A percentile compares a stretch with the other conserved stretches of the same genome.
These are phyloP conservation scores for grape (Vitis vinifera) DNA, from an alignment of 164 flowering plant species.

Conservation along the genomic window DNA sequence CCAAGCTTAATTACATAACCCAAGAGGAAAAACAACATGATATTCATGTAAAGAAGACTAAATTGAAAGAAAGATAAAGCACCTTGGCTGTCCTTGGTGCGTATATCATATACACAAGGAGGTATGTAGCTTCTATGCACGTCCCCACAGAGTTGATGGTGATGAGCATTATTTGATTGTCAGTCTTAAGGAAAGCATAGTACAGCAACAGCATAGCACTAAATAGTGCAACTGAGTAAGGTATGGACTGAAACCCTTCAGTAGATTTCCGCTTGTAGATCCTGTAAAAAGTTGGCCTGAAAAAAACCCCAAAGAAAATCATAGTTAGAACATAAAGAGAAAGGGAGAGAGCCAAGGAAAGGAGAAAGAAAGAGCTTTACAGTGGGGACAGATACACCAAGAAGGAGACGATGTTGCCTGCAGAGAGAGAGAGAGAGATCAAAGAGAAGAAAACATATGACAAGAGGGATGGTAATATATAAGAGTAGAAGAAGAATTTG, in stretches of 20 bases:
- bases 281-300: slow-evolving; percentile 73
- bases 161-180: slow-evolving; percentile 42
- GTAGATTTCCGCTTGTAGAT: slow-evolving; percentile 70
- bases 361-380: slow-evolving; percentile 32
- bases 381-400: slow-evolving; percentile 70
- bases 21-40: neutral
- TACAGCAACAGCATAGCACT: slow-evolving; percentile 65
- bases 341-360: slow-evolving; percentile 10
- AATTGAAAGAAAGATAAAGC: neutral
- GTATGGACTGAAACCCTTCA: slow-evolving; percentile 71
- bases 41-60: neutral
- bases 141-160: slow-evolving; percentile 60
- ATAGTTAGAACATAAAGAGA: neutral
- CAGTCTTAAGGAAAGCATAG: slow-evolving; percentile 55
- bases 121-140: slow-evolving; percentile 48
- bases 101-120: slow-evolving; percentile 52
- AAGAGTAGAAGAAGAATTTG: neutral
- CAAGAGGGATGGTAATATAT: too few species aligned
- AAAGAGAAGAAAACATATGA: neutral
- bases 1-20: neutral
- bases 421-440: neutral
- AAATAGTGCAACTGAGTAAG: slow-evolving; percentile 73
- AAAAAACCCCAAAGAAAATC: neutral
- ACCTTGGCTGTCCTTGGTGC: slow-evolving; percentile 57
- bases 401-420: slow-evolving; percentile 68